Conservation (phyloP, 1,139 yeast species). For the Scheffersomyces cryptocercus region DNA sequence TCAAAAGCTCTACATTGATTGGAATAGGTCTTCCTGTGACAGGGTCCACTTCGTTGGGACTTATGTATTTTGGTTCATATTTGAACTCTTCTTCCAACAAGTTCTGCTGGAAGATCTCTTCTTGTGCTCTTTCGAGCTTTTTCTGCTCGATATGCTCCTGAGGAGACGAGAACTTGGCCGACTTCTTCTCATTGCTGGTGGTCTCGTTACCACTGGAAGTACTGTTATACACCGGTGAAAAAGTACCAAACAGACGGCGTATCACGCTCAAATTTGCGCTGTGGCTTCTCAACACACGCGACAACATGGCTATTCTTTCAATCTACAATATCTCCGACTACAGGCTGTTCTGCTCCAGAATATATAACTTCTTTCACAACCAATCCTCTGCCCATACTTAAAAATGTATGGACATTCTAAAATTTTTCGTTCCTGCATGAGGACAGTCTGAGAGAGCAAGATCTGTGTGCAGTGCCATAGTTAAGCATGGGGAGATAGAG, state of each 20-base stretch:
- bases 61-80: conserved; percentile 44
- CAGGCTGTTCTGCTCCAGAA: too few relatives aligned
- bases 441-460: too few relatives aligned
- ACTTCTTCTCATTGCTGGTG: background rate
- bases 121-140: conserved; percentile 27
- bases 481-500: too few relatives aligned
- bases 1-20: conserved; percentile 76
- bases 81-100: conserved; percentile 31
- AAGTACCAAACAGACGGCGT: background rate
- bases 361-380: too few relatives aligned
- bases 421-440: too few relatives aligned
- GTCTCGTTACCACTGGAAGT: background rate
- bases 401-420: too few relatives aligned
- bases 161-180: conserved; percentile 26
- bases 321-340: too few relatives aligned
- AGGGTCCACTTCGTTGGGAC: conserved; percentile 32
- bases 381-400: too few relatives aligned
- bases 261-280: background rate
- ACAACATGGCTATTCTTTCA: too few relatives aligned
- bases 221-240: background rate
- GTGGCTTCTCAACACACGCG: too few relatives aligned
- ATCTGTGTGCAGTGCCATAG: too few relatives aligned
- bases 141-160: conserved; percentile 29
- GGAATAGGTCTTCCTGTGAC: conserved; percentile 62
- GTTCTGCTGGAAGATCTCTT: conserved; percentile 28